These are phyloP conservation scores for Vitis labrusca DNA, from an alignment of 164 flowering plant species.

Conservation along the genomic window DNA sequence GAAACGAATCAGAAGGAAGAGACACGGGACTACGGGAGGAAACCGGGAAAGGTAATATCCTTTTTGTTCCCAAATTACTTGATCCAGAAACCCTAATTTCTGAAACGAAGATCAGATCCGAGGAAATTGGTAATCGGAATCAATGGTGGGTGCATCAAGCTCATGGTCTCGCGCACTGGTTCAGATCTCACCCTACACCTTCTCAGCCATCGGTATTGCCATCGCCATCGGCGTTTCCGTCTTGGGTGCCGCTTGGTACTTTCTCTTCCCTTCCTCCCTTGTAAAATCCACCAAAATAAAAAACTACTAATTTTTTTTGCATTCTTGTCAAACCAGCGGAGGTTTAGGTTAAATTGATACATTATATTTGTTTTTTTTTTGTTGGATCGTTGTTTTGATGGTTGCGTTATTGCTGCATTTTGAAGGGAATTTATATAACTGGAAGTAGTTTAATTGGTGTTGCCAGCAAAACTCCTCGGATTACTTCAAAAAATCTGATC, in stretches of 20 bases:
- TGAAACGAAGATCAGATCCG: too few species aligned
- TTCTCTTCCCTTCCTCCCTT: too few species aligned
- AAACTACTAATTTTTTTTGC: too few species aligned
- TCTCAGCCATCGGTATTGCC: conserved; percentile 90
- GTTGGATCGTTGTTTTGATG: neutral
- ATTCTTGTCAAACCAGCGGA: too few species aligned
- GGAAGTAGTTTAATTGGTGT: conserved; percentile 66
- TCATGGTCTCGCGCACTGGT: conserved; percentile 15
- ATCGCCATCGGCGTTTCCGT: conserved; percentile 96
- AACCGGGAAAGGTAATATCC: too few species aligned
- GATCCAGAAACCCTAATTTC: too few species aligned
- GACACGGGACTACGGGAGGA: too few species aligned
- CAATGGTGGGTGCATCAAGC: conserved; percentile 40
- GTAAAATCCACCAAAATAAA: too few species aligned
- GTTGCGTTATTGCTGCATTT: neutral
- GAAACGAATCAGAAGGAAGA: too few species aligned
- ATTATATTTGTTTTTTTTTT: neutral
- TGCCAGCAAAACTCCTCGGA: conserved; percentile 93
- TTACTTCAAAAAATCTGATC: conserved; percentile 94
- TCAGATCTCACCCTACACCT: conserved; percentile 38
- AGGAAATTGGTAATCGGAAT: too few species aligned
- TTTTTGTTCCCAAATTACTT: too few species aligned
- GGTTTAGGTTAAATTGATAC: too few species aligned
- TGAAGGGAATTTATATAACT: conserved; percentile 73
- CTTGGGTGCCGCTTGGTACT: conserved; percentile 17